Evolutionary conservation across 441 rosid genomes (phyloP).

Genomic region (Isatis lusitanica): DNA sequence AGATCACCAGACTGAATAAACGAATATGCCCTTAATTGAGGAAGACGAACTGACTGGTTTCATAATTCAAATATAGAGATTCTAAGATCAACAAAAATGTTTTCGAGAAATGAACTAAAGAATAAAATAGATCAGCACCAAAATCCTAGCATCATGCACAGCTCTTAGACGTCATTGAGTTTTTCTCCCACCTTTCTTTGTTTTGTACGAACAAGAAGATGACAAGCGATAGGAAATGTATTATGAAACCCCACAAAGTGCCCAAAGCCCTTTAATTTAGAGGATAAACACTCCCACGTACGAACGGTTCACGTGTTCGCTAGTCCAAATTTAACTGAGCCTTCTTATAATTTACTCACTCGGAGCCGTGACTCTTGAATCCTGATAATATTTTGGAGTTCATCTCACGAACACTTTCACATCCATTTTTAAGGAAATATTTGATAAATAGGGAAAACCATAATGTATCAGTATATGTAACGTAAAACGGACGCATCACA

Average conservation of each 20-base stretch:
- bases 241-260: background rate
- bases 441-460: background rate
- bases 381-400: background rate
- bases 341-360: conserved; percentile 1
- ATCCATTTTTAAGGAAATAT: background rate
- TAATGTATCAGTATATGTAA: background rate
- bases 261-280: background rate
- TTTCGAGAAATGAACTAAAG: too few relatives aligned
- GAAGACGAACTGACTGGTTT: background rate
- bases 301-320: background rate
- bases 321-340: background rate
- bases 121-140: too few relatives aligned
- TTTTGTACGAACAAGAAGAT: background rate
- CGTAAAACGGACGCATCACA: background rate
- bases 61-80: background rate
- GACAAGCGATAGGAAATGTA: background rate
- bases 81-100: background rate
- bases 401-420: background rate
- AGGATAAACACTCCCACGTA: background rate
- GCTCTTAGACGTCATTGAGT: background rate
- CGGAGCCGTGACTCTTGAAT: background rate
- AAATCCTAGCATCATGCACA: background rate
- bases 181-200: background rate
- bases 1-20: too few relatives aligned
- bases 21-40: too few relatives aligned